Evolutionary conservation across 1,284 basidiomycete genomes (phyloP).

Genomic region (Sanghuangporus baumii): DNA sequence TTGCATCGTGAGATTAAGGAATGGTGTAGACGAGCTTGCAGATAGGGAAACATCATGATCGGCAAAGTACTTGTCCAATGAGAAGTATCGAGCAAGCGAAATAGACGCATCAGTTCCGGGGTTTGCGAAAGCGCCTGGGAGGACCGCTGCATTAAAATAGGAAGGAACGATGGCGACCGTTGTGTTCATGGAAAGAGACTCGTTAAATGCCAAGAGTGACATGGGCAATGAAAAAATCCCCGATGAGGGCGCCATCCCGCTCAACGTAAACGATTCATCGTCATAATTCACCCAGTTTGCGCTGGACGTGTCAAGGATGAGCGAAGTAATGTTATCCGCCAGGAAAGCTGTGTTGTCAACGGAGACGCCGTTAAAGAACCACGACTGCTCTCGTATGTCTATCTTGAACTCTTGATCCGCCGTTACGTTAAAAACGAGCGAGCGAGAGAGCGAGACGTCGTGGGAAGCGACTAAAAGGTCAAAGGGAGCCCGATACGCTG

Average conservation of each 20-base stretch:
- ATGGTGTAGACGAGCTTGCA: not conserved
- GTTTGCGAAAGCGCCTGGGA: not conserved
- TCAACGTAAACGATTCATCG: conserved; percentile 45
- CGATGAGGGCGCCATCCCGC: conserved; percentile 51
- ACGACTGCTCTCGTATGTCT: conserved; percentile 23
- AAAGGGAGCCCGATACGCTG: conserved; percentile 46
- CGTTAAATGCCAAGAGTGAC: conserved; percentile 56
- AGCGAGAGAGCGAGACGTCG: conserved; percentile 39
- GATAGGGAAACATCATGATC: conserved; percentile 7
- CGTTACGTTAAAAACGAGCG: conserved; percentile 51
- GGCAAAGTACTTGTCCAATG: not conserved
- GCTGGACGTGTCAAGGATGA: conserved; percentile 53
- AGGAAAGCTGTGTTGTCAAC: conserved; percentile 56
- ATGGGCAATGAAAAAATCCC: conserved; percentile 45
- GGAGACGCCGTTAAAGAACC: conserved; percentile 36
- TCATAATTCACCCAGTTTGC: conserved; percentile 65
- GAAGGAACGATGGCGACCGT: conserved; percentile 4
- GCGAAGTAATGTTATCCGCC: conserved; percentile 42
- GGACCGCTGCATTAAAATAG: conserved; percentile 1
- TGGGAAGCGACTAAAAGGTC: conserved; percentile 55
- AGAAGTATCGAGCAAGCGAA: not conserved
- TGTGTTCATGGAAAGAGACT: conserved; percentile 38
- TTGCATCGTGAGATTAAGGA: conserved; percentile 1
- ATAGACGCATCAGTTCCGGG: conserved; percentile 4
- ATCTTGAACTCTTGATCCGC: conserved; percentile 33